Conservation (phyloP, 2,329 filamentous ascomycete genomes). For the Cylindrodendrum hubeiense region DNA sequence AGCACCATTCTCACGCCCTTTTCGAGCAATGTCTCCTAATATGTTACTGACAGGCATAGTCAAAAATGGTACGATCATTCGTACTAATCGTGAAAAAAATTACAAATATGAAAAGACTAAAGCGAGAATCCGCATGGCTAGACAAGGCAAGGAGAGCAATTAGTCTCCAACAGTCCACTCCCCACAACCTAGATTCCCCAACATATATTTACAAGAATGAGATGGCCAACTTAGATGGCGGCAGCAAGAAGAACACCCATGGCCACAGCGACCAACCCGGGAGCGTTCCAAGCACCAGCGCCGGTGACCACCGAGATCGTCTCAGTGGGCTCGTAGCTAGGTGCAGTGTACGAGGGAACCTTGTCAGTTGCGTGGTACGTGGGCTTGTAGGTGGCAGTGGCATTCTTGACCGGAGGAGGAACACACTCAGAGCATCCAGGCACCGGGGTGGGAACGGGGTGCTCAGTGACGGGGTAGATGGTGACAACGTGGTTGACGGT, state of each 20-base stretch:
- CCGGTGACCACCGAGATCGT: conserved; percentile 10
- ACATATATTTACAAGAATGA: background rate
- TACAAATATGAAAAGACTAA: no score
- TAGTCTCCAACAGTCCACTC: background rate
- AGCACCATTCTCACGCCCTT: no score
- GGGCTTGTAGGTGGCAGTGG: conserved; percentile 27
- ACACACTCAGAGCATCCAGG: conserved; percentile 44
- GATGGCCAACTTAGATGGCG: conserved; percentile 26
- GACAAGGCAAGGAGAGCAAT: background rate
- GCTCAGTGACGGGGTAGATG: conserved; percentile 41
- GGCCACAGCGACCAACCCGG: conserved; percentile 33
- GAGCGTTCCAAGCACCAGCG: conserved; percentile 27
- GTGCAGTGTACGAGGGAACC: conserved; percentile 23
- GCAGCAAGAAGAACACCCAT: conserved; percentile 34
- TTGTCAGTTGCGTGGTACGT: conserved; percentile 17
- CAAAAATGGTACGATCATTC: no score
- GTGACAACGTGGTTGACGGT: conserved; percentile 40
- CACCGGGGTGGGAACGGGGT: conserved; percentile 41
- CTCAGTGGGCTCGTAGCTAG: conserved; percentile 5
- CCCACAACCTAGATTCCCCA: background rate
- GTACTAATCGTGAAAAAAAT: no score
- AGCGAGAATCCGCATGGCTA: no score
- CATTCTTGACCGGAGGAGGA: conserved; percentile 32
- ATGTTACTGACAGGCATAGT: no score
- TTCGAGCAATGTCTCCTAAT: no score